A percentile compares a stretch with the other conserved stretches of the same genome.
Evolutionary conservation across 768 basidiomycete genomes (phyloP).

Genomic region (Boletus subparvulus): DNA sequence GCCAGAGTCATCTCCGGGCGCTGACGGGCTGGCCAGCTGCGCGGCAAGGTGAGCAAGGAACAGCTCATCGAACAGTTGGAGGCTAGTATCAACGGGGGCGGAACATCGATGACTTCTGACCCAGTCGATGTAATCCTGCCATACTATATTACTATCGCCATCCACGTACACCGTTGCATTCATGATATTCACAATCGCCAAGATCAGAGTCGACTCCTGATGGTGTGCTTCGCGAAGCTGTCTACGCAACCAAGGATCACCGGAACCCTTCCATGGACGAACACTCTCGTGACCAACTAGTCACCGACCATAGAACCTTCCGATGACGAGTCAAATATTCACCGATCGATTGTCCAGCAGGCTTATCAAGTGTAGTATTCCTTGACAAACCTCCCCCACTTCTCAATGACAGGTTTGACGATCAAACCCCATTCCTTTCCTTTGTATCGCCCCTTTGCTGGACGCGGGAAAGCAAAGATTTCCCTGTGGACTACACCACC

Average conservation of each 20-base stretch:
- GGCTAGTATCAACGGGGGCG: slow-evolving; percentile 62
- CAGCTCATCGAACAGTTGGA: slow-evolving; percentile 86
- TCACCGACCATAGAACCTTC: background rate
- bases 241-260: background rate
- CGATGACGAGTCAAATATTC: background rate
- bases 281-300: background rate
- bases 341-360: background rate
- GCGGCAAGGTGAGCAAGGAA: slow-evolving; percentile 71
- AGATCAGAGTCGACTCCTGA: background rate
- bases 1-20: slow-evolving; percentile 74
- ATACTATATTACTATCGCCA: background rate
- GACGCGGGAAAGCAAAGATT: slow-evolving; percentile 71
- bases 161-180: background rate
- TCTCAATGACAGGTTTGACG: slow-evolving; percentile 73
- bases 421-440: slow-evolving; percentile 74
- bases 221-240: background rate
- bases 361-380: slow-evolving; percentile 30
- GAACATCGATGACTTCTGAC: slow-evolving; percentile 55
- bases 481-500: slow-evolving; percentile 68
- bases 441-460: slow-evolving; percentile 49
- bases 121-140: background rate
- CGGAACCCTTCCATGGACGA: background rate
- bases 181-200: slow-evolving; percentile 1
- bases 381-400: slow-evolving; percentile 67
- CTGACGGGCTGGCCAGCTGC: slow-evolving; percentile 73